phyloP scores from a whole-genome alignment of 2,329 filamentous ascomycete species.

The Seiridium unicorne region DNA sequence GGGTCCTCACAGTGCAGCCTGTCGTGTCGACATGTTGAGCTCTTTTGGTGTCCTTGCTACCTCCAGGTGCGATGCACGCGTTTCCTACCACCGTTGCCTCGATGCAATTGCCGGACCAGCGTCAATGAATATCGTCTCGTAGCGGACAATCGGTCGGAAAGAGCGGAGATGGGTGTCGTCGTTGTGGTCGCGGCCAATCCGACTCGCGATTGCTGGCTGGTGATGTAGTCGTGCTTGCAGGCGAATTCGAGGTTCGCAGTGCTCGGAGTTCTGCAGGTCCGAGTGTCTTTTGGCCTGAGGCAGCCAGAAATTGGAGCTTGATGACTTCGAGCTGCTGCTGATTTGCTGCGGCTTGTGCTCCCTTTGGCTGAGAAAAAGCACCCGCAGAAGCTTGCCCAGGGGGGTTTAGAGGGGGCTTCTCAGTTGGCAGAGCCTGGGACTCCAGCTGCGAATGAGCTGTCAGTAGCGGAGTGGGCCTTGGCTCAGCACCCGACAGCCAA shows the following conservation, averaged over 20 bases:
- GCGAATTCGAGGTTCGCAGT: not conserved
- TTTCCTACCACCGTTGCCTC: not conserved
- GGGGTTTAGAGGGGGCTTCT: no score
- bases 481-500: not conserved
- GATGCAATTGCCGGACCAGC: not conserved
- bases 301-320: not conserved
- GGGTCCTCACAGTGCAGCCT: slow-evolving; percentile 49
- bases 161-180: not conserved
- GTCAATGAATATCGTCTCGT: not conserved
- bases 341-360: not conserved
- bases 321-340: slow-evolving; percentile 2
- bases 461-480: not conserved
- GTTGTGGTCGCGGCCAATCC: not conserved
- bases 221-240: not conserved
- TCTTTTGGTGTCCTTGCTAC: not conserved
- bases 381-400: no score
- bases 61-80: not conserved
- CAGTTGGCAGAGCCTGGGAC: not conserved
- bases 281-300: slow-evolving; percentile 3
- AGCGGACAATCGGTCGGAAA: not conserved
- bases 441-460: not conserved
- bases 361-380: not conserved
- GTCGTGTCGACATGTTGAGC: slow-evolving; percentile 42
- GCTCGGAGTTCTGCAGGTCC: slow-evolving; percentile 1
- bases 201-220: not conserved